Base-by-base conservation (phyloP, 2,329 filamentous ascomycete species). In the Kalmusia sp. region DNA sequence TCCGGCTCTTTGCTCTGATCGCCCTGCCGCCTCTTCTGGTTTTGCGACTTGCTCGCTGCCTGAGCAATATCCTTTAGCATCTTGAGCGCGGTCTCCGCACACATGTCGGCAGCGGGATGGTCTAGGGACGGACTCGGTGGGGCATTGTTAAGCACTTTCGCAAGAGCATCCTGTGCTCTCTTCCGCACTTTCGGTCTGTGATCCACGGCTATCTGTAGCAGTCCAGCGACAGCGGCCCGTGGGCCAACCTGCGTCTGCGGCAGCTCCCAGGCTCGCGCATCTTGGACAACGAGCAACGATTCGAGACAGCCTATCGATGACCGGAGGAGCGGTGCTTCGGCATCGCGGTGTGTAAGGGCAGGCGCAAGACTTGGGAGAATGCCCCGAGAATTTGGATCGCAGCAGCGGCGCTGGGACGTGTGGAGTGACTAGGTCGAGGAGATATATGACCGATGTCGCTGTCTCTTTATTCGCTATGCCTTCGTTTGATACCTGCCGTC, bases 21-120 rank as follows among this genome's bases (percentile, higher is more conserved):
- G 11, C 81, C 77, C 51, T 81, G 81, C 40, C 80, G 78, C 53
- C 78, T 75, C 52, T 79, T 78, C 58, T 77, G 76, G 66, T 84
- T 87, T 71, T 87, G 87, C 70, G 89, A 88, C 77, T 91, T 93
- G 62, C 84, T 86, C 56, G 87, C 84, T 14, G 86, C 82, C 56
- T 88, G 88, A 2, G 90, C 87, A 47, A 96, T 82, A 57, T 93
- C 88, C 63, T 87, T 85, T 58, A 98, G 79, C 72, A 88, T 92
- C 75, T 87, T 87, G 77, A 97, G 82, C 19, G 92, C 91, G 22
- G 90, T 93, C 75, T 96, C 91, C 15, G 95, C 95, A 77, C 93
- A 98, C 87, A 98, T 93, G 71, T 96, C 93, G 40, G 93, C 90
- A 22, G 92, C 95, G 1, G 95, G 95, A 71, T 99, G 95, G 63